Conservation (phyloP, 257 asterid genomes). For the Petrea volubilis region DNA sequence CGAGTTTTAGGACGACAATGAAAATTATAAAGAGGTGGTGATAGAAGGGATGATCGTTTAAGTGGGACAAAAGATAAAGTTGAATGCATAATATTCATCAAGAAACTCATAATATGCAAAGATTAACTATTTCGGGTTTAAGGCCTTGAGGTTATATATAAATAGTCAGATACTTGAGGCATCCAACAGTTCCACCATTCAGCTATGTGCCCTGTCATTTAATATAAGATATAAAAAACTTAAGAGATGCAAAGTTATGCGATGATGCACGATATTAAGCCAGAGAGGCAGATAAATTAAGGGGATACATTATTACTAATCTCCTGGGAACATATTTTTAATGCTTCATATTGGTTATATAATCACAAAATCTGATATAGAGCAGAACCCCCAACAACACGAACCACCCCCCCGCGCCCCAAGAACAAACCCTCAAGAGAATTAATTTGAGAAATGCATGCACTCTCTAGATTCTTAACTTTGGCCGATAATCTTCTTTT, state of each 20-base stretch:
- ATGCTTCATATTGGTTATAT: neutral
- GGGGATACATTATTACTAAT: neutral
- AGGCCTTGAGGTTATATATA: neutral
- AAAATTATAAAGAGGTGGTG: slow-evolving; percentile 19
- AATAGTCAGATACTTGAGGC: slow-evolving; percentile 4
- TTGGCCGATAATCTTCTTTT: neutral
- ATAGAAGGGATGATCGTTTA: slow-evolving; percentile 26
- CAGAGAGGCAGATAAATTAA: neutral
- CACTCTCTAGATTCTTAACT: neutral
- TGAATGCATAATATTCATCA: slow-evolving; percentile 36
- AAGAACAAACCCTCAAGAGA: neutral
- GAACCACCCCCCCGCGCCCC: no score
- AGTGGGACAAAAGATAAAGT: slow-evolving; percentile 34
- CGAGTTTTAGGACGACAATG: slow-evolving; percentile 8
- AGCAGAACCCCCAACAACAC: no score
- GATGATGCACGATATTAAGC: neutral
- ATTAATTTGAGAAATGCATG: neutral
- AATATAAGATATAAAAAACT: neutral
- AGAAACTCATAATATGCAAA: neutral
- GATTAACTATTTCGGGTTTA: slow-evolving; percentile 17
- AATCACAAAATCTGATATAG: neutral
- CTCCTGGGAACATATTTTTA: neutral
- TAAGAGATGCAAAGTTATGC: neutral
- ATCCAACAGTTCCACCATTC: slow-evolving; percentile 1
- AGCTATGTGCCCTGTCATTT: slow-evolving; percentile 15